Percentiles rank a stretch among this genome's conserved stretches.
phyloP scores from a whole-genome alignment of 78 protist species.

The Dictyostelium purpureum region DNA sequence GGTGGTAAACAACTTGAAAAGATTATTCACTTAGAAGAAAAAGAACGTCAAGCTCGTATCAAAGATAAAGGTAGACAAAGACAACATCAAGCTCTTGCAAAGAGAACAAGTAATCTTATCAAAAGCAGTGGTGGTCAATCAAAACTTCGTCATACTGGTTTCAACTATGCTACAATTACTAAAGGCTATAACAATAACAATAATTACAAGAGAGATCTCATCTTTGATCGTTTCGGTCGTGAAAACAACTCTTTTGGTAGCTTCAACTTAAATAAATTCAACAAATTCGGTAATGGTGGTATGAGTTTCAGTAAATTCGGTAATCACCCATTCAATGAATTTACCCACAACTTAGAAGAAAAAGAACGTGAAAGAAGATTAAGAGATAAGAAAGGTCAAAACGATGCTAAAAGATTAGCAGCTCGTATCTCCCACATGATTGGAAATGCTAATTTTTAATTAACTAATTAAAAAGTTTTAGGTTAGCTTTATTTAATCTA shows the following conservation, averaged over 20 bases:
- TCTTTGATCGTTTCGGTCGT: background rate
- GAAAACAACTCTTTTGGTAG: background rate
- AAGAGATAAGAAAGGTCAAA: constrained; percentile 55
- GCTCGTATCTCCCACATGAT: constrained; percentile 39
- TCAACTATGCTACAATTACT: background rate
- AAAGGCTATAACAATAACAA: background rate
- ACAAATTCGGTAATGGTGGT: background rate
- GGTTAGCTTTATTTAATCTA: too few species aligned
- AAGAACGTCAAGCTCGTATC: constrained; percentile 39
- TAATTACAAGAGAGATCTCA: background rate
- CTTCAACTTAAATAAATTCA: background rate
- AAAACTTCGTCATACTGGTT: constrained; percentile 5
- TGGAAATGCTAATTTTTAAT: constrained; percentile 41
- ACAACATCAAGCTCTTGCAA: constrained; percentile 9
- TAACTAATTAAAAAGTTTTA: too few species aligned
- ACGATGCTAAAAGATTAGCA: constrained; percentile 16
- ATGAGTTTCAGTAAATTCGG: background rate
- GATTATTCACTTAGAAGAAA: constrained; percentile 13
- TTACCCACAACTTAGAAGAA: constrained; percentile 14
- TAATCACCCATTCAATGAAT: background rate
- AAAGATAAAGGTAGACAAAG: constrained; percentile 10
- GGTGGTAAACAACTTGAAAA: background rate
- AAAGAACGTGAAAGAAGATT: constrained; percentile 59
- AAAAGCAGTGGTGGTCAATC: background rate
- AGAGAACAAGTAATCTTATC: constrained; percentile 22